These are phyloP conservation scores for Venturia nashicola DNA, from an alignment of 2,329 filamentous ascomycete species.

Conservation along the genomic window DNA sequence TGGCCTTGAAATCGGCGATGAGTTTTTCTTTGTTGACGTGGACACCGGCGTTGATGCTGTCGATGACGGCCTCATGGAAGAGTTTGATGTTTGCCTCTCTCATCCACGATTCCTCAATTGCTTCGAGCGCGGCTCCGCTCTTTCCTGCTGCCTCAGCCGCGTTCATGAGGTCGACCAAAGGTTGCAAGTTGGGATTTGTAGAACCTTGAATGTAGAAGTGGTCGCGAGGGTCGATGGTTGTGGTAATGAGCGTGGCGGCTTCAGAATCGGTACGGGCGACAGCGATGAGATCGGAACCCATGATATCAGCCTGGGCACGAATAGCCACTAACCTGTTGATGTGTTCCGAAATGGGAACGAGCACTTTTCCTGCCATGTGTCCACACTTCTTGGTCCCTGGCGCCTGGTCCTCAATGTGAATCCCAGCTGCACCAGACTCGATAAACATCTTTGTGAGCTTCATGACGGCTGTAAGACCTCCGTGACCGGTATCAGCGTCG, in stretches of 20 bases:
- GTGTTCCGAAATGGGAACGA: constrained; percentile 94
- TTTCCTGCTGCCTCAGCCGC: constrained; percentile 75
- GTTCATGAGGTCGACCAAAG: constrained; percentile 83
- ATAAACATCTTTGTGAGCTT: constrained; percentile 97
- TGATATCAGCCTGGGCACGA: constrained; percentile 94
- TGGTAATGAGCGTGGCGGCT: constrained; percentile 92
- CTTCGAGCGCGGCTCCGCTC: constrained; percentile 66
- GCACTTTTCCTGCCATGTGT: constrained; percentile 97
- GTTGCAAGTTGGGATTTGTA: constrained; percentile 74
- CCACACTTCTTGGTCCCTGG: constrained; percentile 99
- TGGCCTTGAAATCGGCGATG: constrained; percentile 52
- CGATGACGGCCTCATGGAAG: constrained; percentile 81
- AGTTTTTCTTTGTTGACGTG: constrained; percentile 57
- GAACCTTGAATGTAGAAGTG: constrained; percentile 84
- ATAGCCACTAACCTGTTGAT: constrained; percentile 97
- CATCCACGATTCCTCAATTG: constrained; percentile 84
- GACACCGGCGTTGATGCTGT: constrained; percentile 60
- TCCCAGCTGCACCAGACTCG: constrained; percentile 91
- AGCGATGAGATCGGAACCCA: constrained; percentile 83
- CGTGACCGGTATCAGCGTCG: constrained; percentile 94
- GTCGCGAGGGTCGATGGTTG: constrained; percentile 89
- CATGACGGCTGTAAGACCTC: constrained; percentile 97
- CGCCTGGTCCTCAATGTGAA: constrained; percentile 97
- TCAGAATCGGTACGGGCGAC: constrained; percentile 95
- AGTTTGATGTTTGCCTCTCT: constrained; percentile 68